Evolutionary conservation across 2,329 filamentous ascomycete species (phyloP).

Genomic region (Dryadomyces sulphureus): DNA sequence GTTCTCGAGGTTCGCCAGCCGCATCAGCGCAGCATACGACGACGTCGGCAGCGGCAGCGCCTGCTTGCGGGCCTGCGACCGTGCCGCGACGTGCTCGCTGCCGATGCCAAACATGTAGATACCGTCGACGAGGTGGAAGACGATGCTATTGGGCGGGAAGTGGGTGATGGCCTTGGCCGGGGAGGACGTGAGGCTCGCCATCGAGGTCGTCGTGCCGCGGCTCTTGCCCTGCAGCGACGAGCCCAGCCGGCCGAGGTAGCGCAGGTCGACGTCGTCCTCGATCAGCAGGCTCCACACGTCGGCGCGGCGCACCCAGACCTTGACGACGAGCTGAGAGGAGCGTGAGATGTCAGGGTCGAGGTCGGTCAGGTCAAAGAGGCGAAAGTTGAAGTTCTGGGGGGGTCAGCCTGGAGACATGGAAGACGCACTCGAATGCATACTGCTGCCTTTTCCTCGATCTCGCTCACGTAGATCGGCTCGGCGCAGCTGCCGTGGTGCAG

Average conservation of each 20-base stretch:
- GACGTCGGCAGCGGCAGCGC: conserved; percentile 45
- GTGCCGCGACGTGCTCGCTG: neutral
- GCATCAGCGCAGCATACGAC: conserved; percentile 79
- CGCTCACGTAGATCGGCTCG: conserved; percentile 81
- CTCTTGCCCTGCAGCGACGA: conserved; percentile 41
- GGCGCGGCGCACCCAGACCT: conserved; percentile 55
- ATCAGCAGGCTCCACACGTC: conserved; percentile 48
- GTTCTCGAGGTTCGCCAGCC: conserved; percentile 73
- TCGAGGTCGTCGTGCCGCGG: neutral
- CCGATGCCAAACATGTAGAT: conserved; percentile 46
- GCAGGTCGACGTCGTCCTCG: conserved; percentile 56
- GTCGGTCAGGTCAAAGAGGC: conserved; percentile 60
- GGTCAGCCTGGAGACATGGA: neutral
- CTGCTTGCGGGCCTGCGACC: conserved; percentile 26
- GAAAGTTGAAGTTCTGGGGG: conserved; percentile 67
- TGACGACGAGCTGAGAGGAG: conserved; percentile 48
- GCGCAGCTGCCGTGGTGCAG: conserved; percentile 52
- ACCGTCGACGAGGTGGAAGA: conserved; percentile 77
- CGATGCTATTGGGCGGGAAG: conserved; percentile 65
- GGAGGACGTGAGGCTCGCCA: neutral
- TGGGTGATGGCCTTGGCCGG: conserved; percentile 27
- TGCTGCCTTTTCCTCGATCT: conserved; percentile 63
- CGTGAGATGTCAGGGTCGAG: conserved; percentile 51
- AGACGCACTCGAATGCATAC: conserved; percentile 18
- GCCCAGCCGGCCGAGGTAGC: conserved; percentile 64